Evolutionary conservation across 495 filamentous ascomycete genomes (phyloP), one percentile per base, ranked within the genome.

Genomic region (Penicillium verhagenii): DNA sequence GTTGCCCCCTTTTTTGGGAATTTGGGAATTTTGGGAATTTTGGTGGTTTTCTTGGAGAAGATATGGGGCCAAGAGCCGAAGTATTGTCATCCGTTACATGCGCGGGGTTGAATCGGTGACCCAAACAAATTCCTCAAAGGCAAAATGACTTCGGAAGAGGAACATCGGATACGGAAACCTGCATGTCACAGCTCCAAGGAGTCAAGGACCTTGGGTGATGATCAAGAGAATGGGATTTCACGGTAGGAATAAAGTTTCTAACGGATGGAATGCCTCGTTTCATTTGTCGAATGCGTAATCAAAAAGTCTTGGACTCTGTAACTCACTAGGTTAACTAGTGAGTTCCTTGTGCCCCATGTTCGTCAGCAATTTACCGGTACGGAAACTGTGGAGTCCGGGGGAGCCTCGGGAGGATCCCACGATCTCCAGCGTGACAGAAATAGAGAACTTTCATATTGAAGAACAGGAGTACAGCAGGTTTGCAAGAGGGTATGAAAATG

Each of bases 351-450:
- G 10, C 39, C 39, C 39, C 39, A 43, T 40, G 38, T 40, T 43
- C 39, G 19, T 23, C 8, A 10, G 31, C n/a, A 35, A 8, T 19
- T 6, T 11, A 11, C 37, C n/a, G 37, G 37, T 31, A 24, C 18
- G 14, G 37, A 33, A 45, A 18, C n/a, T 47, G 55, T 53, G 55
- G 55, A 53, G 55, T 53, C 31, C 8, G 54, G 54, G 53, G 52
- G 47, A 31, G 21, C 35, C 16, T 28, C 49, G 38, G 40, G 28
- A 51, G 23, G 46, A 51, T 51, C 46, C 28, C 18, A 19, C 6
- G 40, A 44, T 44, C 7, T 13, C 19, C 18, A 44, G 7, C 19
- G 21, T 21, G 23, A 40, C 13, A 40, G 3, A 4, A 9, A 10
- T 7, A 40, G 37, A 20, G 18, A 11, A n/a, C n/a, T n/a, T n/a